Evolutionary conservation across 78 protist genomes (phyloP).

Genomic region (Dictyostelium purpureum): DNA sequence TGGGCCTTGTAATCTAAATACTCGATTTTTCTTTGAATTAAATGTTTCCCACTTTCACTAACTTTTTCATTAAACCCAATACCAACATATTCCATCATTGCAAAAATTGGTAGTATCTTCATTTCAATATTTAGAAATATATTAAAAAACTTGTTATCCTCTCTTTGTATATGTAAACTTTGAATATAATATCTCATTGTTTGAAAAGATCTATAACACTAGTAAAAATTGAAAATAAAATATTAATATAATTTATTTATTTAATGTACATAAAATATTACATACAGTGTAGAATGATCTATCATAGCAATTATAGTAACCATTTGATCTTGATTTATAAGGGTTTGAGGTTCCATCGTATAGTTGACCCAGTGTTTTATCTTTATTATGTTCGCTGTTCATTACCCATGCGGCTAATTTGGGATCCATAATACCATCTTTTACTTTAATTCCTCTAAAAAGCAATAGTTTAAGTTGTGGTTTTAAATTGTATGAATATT

Average conservation of each 20-base stretch:
- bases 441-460: neutral
- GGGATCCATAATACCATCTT: slow-evolving; percentile 38
- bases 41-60: slow-evolving; percentile 3
- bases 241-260: neutral
- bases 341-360: neutral
- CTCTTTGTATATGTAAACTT: neutral
- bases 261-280: neutral
- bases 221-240: neutral
- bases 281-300: slow-evolving; percentile 5
- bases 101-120: slow-evolving; percentile 55
- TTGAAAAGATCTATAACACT: slow-evolving; percentile 24
- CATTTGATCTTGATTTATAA: neutral
- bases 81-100: slow-evolving; percentile 72
- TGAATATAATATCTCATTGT: slow-evolving; percentile 4
- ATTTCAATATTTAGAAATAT: slow-evolving; percentile 64
- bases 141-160: neutral
- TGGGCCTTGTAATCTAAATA: slow-evolving; percentile 25
- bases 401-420: slow-evolving; percentile 47
- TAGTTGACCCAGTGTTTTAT: slow-evolving; percentile 13
- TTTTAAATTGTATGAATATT: slow-evolving; percentile 31
- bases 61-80: slow-evolving; percentile 51
- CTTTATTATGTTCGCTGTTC: slow-evolving; percentile 28
- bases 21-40: slow-evolving; percentile 1
- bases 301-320: slow-evolving; percentile 2
- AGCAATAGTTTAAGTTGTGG: slow-evolving; percentile 38